Evolutionary conservation across 805 yeast species (phyloP).

Genomic region (Maudiozyma barnettii): DNA sequence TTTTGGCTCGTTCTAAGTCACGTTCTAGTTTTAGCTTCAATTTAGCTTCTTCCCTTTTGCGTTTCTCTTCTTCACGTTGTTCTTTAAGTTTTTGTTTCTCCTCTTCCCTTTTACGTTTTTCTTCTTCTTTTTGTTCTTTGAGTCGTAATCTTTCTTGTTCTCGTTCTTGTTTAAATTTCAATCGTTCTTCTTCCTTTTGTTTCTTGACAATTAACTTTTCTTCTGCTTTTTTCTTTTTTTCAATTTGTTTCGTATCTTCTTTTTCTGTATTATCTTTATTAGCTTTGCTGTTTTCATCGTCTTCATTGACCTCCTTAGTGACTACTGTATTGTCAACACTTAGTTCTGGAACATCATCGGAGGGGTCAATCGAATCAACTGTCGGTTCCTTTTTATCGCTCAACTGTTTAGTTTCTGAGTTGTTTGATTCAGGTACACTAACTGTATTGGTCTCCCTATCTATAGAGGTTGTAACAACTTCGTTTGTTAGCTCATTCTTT

Average conservation of each 20-base stretch:
- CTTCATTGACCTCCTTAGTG: not conserved
- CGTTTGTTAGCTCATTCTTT: too few relatives aligned
- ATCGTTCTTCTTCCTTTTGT: slow-evolving; percentile 16
- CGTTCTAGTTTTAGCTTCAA: slow-evolving; percentile 12
- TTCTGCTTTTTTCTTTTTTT: slow-evolving; percentile 25
- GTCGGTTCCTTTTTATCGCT: not conserved
- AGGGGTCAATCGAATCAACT: not conserved
- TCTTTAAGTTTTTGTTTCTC: slow-evolving; percentile 22
- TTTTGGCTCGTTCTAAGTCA: slow-evolving; percentile 4
- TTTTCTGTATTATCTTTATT: slow-evolving; percentile 9
- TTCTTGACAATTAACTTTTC: slow-evolving; percentile 21
- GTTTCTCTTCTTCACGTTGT: slow-evolving; percentile 18
- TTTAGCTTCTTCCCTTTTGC: slow-evolving; percentile 12
- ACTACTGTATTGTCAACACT: not conserved
- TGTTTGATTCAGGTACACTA: not conserved
- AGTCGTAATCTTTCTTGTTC: slow-evolving; percentile 13
- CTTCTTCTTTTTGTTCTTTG: slow-evolving; percentile 12
- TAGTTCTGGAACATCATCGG: not conserved
- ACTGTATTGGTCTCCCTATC: not conserved
- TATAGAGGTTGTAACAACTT: too few relatives aligned
- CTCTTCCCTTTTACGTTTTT: slow-evolving; percentile 10
- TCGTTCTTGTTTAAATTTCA: slow-evolving; percentile 9
- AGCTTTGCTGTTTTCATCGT: too few relatives aligned
- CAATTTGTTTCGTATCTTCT: slow-evolving; percentile 21
- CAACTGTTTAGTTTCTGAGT: not conserved